phyloP scores from a whole-genome alignment of 75 land plant species.

The Selaginella moellendorffii region DNA sequence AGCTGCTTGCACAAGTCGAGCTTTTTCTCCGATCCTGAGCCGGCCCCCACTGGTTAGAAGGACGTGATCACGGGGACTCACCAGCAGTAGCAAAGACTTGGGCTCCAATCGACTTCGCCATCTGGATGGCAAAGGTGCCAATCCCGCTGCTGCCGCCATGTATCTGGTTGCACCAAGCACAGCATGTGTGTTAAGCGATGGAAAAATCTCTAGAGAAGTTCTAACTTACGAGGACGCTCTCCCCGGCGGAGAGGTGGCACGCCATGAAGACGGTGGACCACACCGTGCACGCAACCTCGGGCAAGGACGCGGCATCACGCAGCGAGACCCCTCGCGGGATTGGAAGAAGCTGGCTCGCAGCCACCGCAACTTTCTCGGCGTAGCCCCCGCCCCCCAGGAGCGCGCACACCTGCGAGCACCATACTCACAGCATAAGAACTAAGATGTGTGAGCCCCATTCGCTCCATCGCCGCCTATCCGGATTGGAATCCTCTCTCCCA shows the following conservation, averaged over 20 bases:
- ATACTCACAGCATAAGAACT: not conserved
- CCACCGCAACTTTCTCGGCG: constrained; percentile 89
- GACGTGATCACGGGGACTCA: constrained; percentile 6
- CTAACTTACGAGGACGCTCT: constrained; percentile 59
- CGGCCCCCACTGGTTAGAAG: not conserved
- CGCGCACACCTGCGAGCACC: constrained; percentile 63
- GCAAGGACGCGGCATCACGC: constrained; percentile 71
- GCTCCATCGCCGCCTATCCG: not conserved
- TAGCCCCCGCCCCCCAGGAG: constrained; percentile 87
- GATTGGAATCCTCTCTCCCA: not conserved
- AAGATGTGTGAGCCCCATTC: not conserved
- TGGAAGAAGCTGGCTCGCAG: constrained; percentile 68
- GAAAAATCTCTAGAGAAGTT: too few relatives aligned
- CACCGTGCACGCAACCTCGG: constrained; percentile 96
- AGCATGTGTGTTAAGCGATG: too few relatives aligned
- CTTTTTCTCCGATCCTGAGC: constrained; percentile 64
- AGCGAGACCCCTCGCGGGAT: constrained; percentile 64
- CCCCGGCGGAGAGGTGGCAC: constrained; percentile 50
- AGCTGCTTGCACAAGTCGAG: constrained; percentile 52
- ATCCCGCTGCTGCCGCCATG: constrained; percentile 96
- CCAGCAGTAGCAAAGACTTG: constrained; percentile 76
- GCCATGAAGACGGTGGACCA: constrained; percentile 97
- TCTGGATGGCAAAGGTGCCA: constrained; percentile 81
- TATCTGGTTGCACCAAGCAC: constrained; percentile 24
- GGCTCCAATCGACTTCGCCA: constrained; percentile 58